These are phyloP conservation scores for Nicotiana otophora DNA, from an alignment of 257 asterid genomes.

Conservation along the genomic window DNA sequence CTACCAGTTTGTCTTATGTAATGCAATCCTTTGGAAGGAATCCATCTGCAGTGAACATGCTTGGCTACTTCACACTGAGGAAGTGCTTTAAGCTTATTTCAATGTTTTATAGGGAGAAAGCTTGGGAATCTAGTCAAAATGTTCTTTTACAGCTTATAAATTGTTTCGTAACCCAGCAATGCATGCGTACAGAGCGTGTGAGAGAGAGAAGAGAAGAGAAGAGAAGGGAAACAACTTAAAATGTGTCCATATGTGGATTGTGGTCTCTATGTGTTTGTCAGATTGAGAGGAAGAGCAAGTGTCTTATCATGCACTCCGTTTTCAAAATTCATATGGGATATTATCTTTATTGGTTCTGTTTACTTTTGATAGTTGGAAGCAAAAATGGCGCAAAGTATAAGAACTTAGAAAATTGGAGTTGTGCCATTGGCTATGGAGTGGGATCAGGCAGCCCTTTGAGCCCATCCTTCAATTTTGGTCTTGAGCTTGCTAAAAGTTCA, in stretches of 20 bases:
- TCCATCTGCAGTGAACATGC: background rate
- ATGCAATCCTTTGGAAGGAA: background rate
- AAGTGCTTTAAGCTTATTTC: background rate
- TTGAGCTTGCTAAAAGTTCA: slow-evolving; percentile 75
- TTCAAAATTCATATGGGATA: background rate
- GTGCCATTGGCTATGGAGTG: slow-evolving; percentile 81
- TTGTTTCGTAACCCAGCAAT: background rate
- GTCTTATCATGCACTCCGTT: background rate
- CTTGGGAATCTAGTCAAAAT: background rate
- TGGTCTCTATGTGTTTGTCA: background rate
- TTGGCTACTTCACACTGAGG: background rate
- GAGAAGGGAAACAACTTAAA: background rate
- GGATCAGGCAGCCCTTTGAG: slow-evolving; percentile 93
- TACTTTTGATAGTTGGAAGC: slow-evolving; percentile 48
- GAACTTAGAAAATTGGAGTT: slow-evolving; percentile 84
- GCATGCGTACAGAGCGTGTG: background rate
- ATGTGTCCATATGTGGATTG: background rate
- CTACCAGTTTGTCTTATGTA: background rate
- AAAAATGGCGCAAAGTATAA: slow-evolving; percentile 50
- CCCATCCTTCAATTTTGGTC: slow-evolving; percentile 90
- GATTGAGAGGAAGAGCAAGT: background rate
- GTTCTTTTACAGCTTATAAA: background rate
- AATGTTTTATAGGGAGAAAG: background rate
- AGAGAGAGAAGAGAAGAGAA: background rate
- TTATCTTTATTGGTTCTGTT: slow-evolving; percentile 4